Base-by-base conservation (phyloP, 257 asterid species). In the Rubia yunnanensis region DNA sequence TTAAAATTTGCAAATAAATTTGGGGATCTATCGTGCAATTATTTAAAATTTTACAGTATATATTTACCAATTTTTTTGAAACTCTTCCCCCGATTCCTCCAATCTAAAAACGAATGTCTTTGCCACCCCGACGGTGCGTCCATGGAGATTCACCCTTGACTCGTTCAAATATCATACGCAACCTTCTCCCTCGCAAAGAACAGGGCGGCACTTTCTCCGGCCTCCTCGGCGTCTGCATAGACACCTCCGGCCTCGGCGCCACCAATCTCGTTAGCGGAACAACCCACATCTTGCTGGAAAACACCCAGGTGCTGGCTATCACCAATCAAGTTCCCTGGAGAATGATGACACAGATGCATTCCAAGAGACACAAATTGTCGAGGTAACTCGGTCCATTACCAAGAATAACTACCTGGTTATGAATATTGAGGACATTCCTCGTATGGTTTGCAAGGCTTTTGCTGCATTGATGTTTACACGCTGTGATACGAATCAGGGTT, bases 61-160 rank as follows among this genome's bases (percentile, higher is more conserved):
- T n/a, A n/a, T n/a, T n/a, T n/a, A n/a, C n/a, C n/a, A n/a, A n/a
- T n/a, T n/a, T n/a, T n/a, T n/a, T n/a, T n/a, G n/a, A n/a, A n/a
- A n/a, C n/a, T n/a, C n/a, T n/a, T n/a, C n/a, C n/a, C n/a, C n/a
- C n/a, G n/a, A n/a, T n/a, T n/a, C n/a, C n/a, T n/a, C n/a, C n/a
- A n/a, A n/a, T n/a, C n/a, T n/a, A n/a, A n/a, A n/a, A n/a, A 85
- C 83, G 20, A 81, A 77, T 60, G 91, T 89, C 22, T 89, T 89
- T 50, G 96, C 94, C 0, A 86, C 76, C 96, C 95, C 0, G 96
- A 95, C 0, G 96, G 95, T n/a, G 92, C 91, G 2, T 85, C 94
- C 5, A 73, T 89, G 91, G 95, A 86, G 82, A 86, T 89, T 56
- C 95, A 89, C 63, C 92, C 2, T 84, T 89, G 32, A 89, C 92